Evolutionary conservation across 148 eudicot species (phyloP).

Genomic region (Gaultheria prostrata): DNA sequence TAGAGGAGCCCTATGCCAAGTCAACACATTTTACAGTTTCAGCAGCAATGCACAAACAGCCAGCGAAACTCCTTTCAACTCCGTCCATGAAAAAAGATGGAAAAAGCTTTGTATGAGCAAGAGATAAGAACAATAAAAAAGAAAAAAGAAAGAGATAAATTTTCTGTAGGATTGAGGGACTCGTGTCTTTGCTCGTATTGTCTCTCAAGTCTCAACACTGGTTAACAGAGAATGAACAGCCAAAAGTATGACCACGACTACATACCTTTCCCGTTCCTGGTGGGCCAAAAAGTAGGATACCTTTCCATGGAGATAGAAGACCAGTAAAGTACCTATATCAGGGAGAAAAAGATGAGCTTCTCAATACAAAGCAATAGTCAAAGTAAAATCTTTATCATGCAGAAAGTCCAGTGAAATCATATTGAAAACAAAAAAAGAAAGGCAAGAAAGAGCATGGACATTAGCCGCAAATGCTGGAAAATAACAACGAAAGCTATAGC

Average conservation of each 20-base stretch:
- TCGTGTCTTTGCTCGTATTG: not conserved
- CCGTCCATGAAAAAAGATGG: not conserved
- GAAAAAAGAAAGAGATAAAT: not conserved
- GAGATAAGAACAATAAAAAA: not conserved
- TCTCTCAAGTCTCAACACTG: not conserved
- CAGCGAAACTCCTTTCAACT: not conserved
- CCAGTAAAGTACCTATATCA: constrained; percentile 87
- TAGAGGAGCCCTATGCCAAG: not conserved
- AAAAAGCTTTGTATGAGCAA: not conserved
- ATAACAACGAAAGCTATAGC: not conserved
- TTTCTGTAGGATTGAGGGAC: not conserved
- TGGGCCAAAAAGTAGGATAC: constrained; percentile 95
- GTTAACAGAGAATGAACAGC: not conserved
- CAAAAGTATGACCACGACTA: constrained; percentile 5
- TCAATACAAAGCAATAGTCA: not conserved
- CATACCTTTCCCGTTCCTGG: constrained; percentile 98
- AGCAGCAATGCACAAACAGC: not conserved
- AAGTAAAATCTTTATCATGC: not conserved
- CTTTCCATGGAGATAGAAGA: constrained; percentile 94
- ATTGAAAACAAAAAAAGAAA: not conserved
- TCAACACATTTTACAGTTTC: not conserved
- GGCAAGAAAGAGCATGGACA: not conserved
- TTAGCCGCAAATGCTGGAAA: not conserved
- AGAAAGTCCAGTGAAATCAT: not conserved
- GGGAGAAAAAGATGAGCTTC: constrained; percentile 13